A percentile compares a stretch with the other conserved stretches of the same genome.
Conservation (phyloP, 805 yeast species). For the Candida namnaoensis region DNA sequence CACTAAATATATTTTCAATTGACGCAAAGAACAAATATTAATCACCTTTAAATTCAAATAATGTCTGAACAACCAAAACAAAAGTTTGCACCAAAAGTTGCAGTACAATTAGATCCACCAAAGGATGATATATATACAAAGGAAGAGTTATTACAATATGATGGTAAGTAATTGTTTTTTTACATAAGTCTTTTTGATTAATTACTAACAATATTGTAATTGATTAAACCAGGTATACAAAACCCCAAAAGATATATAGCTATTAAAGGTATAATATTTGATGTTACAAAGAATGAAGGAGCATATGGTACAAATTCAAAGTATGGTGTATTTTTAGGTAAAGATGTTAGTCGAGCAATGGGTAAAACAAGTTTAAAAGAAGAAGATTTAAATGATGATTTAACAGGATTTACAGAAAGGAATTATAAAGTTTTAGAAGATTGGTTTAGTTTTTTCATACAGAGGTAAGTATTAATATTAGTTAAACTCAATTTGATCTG, state of each 20-base stretch:
- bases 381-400: slow-evolving; percentile 46
- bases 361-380: slow-evolving; percentile 58
- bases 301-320: slow-evolving; percentile 75
- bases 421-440: slow-evolving; percentile 59
- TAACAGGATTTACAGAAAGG: slow-evolving; percentile 43
- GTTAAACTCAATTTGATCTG: neutral
- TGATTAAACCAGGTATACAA: slow-evolving; percentile 23
- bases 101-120: slow-evolving; percentile 45
- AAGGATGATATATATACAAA: slow-evolving; percentile 32
- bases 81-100: slow-evolving; percentile 45
- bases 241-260: slow-evolving; percentile 54
- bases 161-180: slow-evolving; percentile 25
- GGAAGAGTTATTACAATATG: slow-evolving; percentile 33
- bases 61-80: neutral
- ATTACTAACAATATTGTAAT: no score
- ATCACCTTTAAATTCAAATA: no score
- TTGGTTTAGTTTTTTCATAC: slow-evolving; percentile 61
- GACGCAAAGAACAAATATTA: no score
- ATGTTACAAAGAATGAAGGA: slow-evolving; percentile 56
- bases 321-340: slow-evolving; percentile 66
- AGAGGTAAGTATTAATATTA: slow-evolving; percentile 26
- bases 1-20: no score
- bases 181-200: no score
- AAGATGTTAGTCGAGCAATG: slow-evolving; percentile 69
- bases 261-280: slow-evolving; percentile 70